Conservation (phyloP, 2,329 filamentous ascomycete genomes). For the Fusarium protoensiforme region DNA sequence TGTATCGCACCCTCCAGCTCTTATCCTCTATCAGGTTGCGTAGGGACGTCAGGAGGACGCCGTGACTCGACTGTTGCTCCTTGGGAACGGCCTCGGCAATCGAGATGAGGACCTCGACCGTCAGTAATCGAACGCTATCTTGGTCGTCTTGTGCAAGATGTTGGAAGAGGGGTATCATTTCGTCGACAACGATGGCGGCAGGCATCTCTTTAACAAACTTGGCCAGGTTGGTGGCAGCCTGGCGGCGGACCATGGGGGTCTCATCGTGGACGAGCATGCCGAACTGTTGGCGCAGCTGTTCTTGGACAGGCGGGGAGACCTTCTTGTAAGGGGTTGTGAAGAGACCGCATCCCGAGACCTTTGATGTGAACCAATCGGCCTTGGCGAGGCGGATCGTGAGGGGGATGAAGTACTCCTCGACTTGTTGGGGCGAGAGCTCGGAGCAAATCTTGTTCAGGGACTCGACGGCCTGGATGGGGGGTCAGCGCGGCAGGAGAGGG, state of each 20-base stretch:
- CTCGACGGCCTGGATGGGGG: conserved; percentile 81
- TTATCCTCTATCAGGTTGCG: conserved; percentile 98
- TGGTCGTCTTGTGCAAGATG: conserved; percentile 97
- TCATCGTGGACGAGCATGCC: conserved; percentile 95
- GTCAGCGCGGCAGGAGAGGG: conserved; percentile 1
- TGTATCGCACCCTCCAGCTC: conserved; percentile 99
- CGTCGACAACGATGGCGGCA: conserved; percentile 88
- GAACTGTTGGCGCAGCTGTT: conserved; percentile 92
- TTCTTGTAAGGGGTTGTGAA: conserved; percentile 95
- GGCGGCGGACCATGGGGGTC: conserved; percentile 98
- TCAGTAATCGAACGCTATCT: conserved; percentile 94
- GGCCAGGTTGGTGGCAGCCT: conserved; percentile 94
- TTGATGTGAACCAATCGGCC: conserved; percentile 99
- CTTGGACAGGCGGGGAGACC: conserved; percentile 87
- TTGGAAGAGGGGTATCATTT: conserved; percentile 99
- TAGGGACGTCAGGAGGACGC: conserved; percentile 88
- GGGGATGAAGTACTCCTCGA: conserved; percentile 97
- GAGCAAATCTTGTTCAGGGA: conserved; percentile 99
- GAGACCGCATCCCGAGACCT: conserved; percentile 96
- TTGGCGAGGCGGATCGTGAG: conserved; percentile 96
- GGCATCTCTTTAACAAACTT: conserved; percentile 99
- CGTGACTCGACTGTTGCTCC: conserved; percentile 96
- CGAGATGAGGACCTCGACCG: conserved; percentile 94
- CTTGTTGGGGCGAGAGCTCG: conserved; percentile 88
- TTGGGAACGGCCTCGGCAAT: conserved; percentile 98